Evolutionary conservation across 306 rosid species (phyloP), one percentile per base, ranked within the genome.

Genomic region (Biancaea sappan): DNA sequence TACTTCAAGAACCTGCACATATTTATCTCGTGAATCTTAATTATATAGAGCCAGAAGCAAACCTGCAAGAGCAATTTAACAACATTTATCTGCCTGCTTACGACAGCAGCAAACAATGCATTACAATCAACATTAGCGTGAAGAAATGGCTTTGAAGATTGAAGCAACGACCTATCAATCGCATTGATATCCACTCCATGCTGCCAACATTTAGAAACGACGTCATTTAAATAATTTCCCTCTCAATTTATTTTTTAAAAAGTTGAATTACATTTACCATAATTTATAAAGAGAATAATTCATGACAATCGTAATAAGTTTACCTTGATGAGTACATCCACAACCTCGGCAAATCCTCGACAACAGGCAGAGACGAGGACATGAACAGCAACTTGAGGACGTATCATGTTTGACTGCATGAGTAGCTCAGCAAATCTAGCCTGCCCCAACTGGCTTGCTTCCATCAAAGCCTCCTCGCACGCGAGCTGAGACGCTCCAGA

Each of bases 381-480:
- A 38, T 75, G 94, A 21, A 81, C 77, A 8, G 88, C 83, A 63
- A 76, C 82, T 0, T 50, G 86, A 32, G 86, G 76, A 53, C 86
- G 86, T 50, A 89, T 77, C 90, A 87, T 68, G 54, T 85, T 77
- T 35, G 90, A 77, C 8, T 56, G 83, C 84, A 89, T 81, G 51
- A 89, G 86, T 29, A 89, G 69, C 73, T 87, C 88, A 16, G 84
- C 82, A 58, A 73, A 66, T 61, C 77, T 77, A 22, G 88, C 73
- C 46, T 31, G 52, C 26, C 88, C 94, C 18, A 85, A 13, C 65
- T 77, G 78, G 76, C 91, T 83, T 75, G 91, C 86, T 81, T 89
- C 94, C 74, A 89, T 53, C 64, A 89, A 80, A 34, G 94, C 90
- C 69, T 89, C 94, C 79, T 89, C 90, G n/a, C 90, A 83, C 35